Evolutionary conservation across 305 asterid genomes (phyloP).

Genomic region (Solanum aculeatissimum): DNA sequence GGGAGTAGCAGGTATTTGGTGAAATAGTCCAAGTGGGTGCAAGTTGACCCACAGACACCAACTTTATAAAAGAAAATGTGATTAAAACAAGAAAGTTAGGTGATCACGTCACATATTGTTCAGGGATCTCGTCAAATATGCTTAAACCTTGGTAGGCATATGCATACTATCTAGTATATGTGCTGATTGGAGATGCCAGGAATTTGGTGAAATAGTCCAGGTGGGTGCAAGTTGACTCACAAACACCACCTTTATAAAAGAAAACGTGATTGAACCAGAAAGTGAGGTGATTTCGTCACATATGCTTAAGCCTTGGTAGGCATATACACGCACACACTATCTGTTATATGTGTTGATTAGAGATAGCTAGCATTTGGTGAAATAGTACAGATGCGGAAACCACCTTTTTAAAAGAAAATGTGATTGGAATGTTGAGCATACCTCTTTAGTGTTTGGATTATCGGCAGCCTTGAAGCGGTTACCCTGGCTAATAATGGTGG

Average conservation of each 20-base stretch:
- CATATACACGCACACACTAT: too few relatives aligned
- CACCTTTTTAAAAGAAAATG: not conserved
- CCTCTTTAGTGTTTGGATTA: slow-evolving; percentile 38
- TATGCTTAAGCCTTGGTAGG: too few relatives aligned
- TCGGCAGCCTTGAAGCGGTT: slow-evolving; percentile 37
- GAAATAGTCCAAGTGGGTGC: too few relatives aligned
- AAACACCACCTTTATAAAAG: not conserved
- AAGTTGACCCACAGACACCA: too few relatives aligned
- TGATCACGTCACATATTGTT: too few relatives aligned
- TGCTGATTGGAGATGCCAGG: not conserved
- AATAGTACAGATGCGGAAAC: not conserved
- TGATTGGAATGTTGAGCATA: slow-evolving; percentile 4
- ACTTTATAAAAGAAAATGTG: too few relatives aligned
- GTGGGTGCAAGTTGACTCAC: not conserved
- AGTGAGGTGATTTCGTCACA: too few relatives aligned
- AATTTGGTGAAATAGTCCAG: not conserved
- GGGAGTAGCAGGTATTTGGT: too few relatives aligned
- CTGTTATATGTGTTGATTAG: not conserved
- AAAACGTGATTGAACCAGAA: not conserved
- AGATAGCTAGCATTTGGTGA: not conserved
- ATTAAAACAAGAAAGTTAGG: too few relatives aligned
- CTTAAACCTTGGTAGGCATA: not conserved
- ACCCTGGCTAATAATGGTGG: slow-evolving; percentile 54
- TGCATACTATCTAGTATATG: not conserved
- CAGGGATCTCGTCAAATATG: not conserved